phyloP scores from a whole-genome alignment of 2,329 filamentous ascomycete genomes.

The Aureobasidium sp. region DNA sequence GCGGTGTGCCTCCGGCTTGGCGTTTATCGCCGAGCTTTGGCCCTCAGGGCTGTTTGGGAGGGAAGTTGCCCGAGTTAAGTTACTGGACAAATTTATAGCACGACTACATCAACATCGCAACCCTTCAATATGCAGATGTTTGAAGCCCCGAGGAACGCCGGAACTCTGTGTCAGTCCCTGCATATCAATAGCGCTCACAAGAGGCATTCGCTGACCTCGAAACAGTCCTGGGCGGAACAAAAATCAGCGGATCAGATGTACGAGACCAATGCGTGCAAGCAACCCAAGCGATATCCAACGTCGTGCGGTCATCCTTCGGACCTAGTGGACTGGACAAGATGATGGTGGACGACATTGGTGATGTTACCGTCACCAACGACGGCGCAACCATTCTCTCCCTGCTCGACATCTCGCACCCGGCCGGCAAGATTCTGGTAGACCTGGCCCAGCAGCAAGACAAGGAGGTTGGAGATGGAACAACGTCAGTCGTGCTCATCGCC shows the following conservation, averaged over 20 bases:
- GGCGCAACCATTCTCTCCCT: conserved; percentile 93
- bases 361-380: conserved; percentile 98
- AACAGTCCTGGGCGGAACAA: conserved; percentile 81
- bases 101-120: not conserved
- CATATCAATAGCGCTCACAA: not conserved
- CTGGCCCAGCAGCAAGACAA: conserved; percentile 97
- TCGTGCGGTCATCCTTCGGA: conserved; percentile 97
- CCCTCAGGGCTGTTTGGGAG: not conserved
- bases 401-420: conserved; percentile 94
- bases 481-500: conserved; percentile 93
- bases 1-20: not conserved
- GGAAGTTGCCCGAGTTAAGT: not conserved
- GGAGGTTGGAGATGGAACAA: conserved; percentile 97
- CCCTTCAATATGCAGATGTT: conserved; percentile 52
- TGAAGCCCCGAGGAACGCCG: conserved; percentile 82
- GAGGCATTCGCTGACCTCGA: not conserved
- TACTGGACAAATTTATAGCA: not conserved
- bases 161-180: conserved; percentile 66
- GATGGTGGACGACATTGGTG: conserved; percentile 99
- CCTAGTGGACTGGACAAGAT: conserved; percentile 98
- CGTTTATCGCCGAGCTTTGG: not conserved
- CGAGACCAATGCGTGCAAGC: conserved; percentile 95
- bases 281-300: conserved; percentile 95
- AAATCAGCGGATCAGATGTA: conserved; percentile 95
- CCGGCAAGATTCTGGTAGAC: conserved; percentile 96